phyloP scores from a whole-genome alignment of 768 basidiomycete species.

The Termitomyces sp. region DNA sequence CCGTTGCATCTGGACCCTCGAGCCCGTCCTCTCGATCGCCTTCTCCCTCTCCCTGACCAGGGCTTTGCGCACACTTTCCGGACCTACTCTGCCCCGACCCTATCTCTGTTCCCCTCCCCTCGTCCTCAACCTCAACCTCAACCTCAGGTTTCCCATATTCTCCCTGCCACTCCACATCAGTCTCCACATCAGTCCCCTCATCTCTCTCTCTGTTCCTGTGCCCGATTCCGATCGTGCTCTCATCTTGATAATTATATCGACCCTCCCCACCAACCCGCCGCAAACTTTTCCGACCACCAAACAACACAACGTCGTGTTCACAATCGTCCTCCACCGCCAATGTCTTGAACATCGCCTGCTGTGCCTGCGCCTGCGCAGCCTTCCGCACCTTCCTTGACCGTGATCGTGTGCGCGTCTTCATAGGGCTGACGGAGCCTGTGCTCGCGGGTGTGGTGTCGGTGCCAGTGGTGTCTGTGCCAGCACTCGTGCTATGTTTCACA shows the following conservation, averaged over 20 bases:
- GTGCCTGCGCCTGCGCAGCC: neutral
- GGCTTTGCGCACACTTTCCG: neutral
- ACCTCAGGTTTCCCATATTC: neutral
- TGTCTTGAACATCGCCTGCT: neutral
- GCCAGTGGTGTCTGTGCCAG: neutral
- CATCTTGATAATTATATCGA: neutral
- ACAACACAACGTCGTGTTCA: neutral
- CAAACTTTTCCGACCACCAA: neutral
- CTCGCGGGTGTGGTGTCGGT: neutral
- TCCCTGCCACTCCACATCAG: neutral
- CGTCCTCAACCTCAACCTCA: neutral
- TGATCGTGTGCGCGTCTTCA: neutral
- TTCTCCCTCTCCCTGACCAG: neutral
- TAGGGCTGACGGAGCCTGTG: neutral
- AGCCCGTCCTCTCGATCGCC: neutral
- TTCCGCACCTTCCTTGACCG: conserved; percentile 2
- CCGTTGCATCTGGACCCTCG: neutral
- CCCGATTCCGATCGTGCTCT: neutral
- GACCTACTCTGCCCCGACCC: neutral
- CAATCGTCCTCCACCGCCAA: neutral
- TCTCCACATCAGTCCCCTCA: neutral
- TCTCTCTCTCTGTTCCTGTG: neutral
- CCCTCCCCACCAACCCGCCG: neutral
- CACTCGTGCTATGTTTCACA: neutral
- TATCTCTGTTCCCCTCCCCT: neutral